Percentiles rank a stretch among this genome's conserved stretches.
Conservation (phyloP, 129 eudicot species). For the Oenanthe sinensis region DNA sequence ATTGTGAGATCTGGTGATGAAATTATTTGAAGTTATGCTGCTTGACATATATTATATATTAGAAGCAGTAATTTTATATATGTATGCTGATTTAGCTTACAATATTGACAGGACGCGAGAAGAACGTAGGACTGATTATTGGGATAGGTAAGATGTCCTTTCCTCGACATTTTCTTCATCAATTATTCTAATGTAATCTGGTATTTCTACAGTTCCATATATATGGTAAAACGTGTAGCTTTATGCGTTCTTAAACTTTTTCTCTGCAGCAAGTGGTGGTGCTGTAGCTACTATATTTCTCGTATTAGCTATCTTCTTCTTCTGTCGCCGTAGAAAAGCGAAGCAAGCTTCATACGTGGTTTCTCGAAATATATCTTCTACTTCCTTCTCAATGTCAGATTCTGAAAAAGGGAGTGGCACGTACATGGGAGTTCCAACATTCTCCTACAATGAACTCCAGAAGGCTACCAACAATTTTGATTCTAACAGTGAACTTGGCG, state of each 20-base stretch:
- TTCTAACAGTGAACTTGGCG: slow-evolving; percentile 48
- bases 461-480: slow-evolving; percentile 56
- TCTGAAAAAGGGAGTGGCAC: slow-evolving; percentile 30
- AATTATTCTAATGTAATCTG: neutral
- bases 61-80: neutral
- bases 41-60: neutral
- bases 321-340: slow-evolving; percentile 16
- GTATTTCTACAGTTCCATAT: neutral
- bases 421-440: slow-evolving; percentile 49
- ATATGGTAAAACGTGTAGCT: neutral
- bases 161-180: neutral
- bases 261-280: slow-evolving; percentile 12
- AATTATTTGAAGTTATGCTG: neutral
- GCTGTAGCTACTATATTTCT: neutral
- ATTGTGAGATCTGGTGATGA: neutral
- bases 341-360: slow-evolving; percentile 12
- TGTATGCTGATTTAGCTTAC: neutral
- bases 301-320: slow-evolving; percentile 6
- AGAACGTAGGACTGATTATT: no score
- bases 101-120: slow-evolving; percentile 15
- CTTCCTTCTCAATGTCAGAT: slow-evolving; percentile 37
- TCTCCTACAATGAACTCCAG: slow-evolving; percentile 50
- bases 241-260: neutral
- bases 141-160: slow-evolving; percentile 18
- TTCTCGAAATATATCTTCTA: slow-evolving; percentile 23